Evolutionary conservation across 345 rosid genomes (phyloP), one percentile per base, ranked within the genome.

Genomic region (Salix dunnii): DNA sequence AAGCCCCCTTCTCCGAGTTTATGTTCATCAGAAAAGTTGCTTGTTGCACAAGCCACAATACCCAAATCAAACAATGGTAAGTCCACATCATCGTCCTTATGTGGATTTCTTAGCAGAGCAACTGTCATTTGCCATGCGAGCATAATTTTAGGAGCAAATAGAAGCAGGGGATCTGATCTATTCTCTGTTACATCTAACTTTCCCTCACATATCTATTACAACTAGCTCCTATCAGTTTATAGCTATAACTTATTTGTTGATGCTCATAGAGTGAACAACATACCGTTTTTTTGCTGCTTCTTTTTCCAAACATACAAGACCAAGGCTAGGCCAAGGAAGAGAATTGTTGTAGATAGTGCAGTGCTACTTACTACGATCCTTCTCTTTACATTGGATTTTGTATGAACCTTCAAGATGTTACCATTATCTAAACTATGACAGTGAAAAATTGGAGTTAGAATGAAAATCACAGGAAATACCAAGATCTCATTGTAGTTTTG

Each of bases 1-100:
- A 68, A 68, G 14, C 72, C 72, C n/a, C 72, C 72, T 68, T 68
- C 25, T 40, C 72, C 72, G 46, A 68, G 51, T 36, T 40, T 55
- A 55, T 68, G 42, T 12, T 25, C 31, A 25, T 2, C 16, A 35
- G 31, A 68, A 25, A 68, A 68, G 20, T 68, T 68, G 42, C 42
- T n/a, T 10, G 72, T 68, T 18, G 72, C 72, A 21, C 10, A 28
- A 5, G 9, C 36, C 8, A 55, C 11, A 1, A 27, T n/a, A n/a
- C 4, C 28, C 62, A 55, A n/a, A 55, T 55, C 62, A 55, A 55
- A 55, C 28, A 55, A 55, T 3, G 62, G 62, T 55, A 55, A 11
- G n/a, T n/a, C 25, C 23, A 55, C 10, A 55, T 55, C 62, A 21
- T 55, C 27, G 12, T 55, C 9, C 23, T 55, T 13, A 30, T 63